Evolutionary conservation across 2,329 filamentous ascomycete genomes (phyloP).

Genomic region (Verticillium tricorpus): DNA sequence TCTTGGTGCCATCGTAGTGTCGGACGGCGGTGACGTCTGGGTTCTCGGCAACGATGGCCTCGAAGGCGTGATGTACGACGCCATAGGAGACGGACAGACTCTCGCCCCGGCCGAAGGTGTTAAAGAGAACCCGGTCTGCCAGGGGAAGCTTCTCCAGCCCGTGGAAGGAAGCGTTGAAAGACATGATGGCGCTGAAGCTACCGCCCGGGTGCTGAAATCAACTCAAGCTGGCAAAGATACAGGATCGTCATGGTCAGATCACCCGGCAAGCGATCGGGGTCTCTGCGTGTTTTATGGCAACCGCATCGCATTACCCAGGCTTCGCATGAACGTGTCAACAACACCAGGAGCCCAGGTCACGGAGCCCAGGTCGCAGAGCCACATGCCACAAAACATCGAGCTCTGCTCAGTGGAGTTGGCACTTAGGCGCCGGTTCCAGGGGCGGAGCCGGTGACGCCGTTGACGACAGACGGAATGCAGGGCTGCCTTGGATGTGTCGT

Average conservation of each 20-base stretch:
- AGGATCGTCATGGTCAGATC: neutral
- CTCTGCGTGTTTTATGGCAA: neutral
- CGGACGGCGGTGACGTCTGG: conserved; percentile 34
- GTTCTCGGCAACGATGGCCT: conserved; percentile 21
- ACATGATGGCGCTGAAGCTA: conserved; percentile 4
- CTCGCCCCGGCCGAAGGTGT: conserved; percentile 11
- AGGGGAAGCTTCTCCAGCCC: conserved; percentile 11
- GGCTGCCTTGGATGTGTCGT: neutral
- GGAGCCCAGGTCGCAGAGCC: neutral
- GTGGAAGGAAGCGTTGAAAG: conserved; percentile 7
- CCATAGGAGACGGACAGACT: conserved; percentile 6
- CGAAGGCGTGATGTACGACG: conserved; percentile 14
- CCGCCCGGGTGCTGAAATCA: neutral
- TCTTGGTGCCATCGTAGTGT: conserved; percentile 23
- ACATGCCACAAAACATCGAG: neutral
- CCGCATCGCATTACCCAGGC: neutral
- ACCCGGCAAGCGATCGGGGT: neutral
- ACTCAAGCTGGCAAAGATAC: neutral
- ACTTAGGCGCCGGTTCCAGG: neutral
- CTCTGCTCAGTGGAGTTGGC: neutral
- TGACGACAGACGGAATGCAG: neutral
- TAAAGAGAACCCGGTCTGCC: conserved; percentile 11
- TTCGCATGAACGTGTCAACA: neutral
- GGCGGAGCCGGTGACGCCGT: neutral
- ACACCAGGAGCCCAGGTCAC: no score